Evolutionary conservation across 192 early-diverging fungal genomes (phyloP).

Genomic region (Entrophospora sp.): DNA sequence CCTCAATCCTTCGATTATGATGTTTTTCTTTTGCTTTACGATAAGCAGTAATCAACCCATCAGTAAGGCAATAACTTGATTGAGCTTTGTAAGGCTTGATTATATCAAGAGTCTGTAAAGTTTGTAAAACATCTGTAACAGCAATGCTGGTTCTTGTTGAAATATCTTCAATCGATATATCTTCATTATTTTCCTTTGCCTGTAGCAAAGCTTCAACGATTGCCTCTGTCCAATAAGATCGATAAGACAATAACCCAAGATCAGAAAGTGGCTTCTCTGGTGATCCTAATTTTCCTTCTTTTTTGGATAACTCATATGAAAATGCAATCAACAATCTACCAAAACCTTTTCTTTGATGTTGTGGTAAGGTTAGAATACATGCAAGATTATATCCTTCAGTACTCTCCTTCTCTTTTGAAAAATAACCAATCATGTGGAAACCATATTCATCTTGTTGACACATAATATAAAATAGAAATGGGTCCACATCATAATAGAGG

Average conservation of each 20-base stretch:
- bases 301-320: constrained; percentile 93
- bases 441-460: constrained; percentile 79
- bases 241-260: constrained; percentile 87
- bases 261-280: constrained; percentile 99
- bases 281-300: constrained; percentile 87
- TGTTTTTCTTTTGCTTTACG: constrained; percentile 67
- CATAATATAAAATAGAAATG: constrained; percentile 97
- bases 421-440: constrained; percentile 92
- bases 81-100: constrained; percentile 88
- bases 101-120: constrained; percentile 78
- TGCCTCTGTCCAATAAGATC: constrained; percentile 90
- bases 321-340: constrained; percentile 92
- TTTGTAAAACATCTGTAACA: constrained; percentile 83
- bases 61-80: constrained; percentile 80
- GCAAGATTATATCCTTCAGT: constrained; percentile 95
- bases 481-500: constrained; percentile 96
- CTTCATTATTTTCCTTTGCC: constrained; percentile 50
- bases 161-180: constrained; percentile 87
- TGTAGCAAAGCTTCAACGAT: constrained; percentile 70
- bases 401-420: constrained; percentile 98
- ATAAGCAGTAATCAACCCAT: constrained; percentile 74
- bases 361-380: constrained; percentile 96
- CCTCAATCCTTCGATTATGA: constrained; percentile 69
- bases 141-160: constrained; percentile 79
- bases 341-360: constrained; percentile 93